Conservation (phyloP, 495 filamentous ascomycete species). For the Penicillium canariense region DNA sequence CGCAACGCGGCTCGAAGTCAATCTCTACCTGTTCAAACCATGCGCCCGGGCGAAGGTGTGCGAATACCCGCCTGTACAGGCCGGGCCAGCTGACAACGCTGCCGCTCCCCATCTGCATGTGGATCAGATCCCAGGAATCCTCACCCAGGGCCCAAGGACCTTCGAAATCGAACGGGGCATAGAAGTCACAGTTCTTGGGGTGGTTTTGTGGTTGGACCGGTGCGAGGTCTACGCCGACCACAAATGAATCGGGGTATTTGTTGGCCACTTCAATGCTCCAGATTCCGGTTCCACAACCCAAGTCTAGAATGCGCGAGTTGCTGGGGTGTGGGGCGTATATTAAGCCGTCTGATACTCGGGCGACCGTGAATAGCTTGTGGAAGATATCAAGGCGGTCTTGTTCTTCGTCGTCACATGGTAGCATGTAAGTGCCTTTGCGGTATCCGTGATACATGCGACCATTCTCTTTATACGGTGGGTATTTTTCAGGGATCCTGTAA, state of each 20-base stretch:
- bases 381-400: conserved; percentile 76
- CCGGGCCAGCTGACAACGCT: conserved; percentile 76
- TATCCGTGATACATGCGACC: conserved; percentile 49
- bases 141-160: conserved; percentile 73
- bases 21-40: conserved; percentile 93
- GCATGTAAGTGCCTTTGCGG: conserved; percentile 48
- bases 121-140: conserved; percentile 82
- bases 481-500: conserved; percentile 35
- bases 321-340: conserved; percentile 52
- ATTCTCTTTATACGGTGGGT: conserved; percentile 43
- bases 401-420: conserved; percentile 59
- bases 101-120: conserved; percentile 76
- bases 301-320: conserved; percentile 65
- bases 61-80: conserved; percentile 68
- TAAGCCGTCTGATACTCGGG: conserved; percentile 53
- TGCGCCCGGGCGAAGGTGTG: conserved; percentile 80
- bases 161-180: conserved; percentile 70
- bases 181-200: conserved; percentile 68
- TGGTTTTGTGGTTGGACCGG: conserved; percentile 76
- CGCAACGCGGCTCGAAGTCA: conserved; percentile 75
- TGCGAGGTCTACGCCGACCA: conserved; percentile 74
- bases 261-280: conserved; percentile 87
- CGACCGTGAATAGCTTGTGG: conserved; percentile 70
- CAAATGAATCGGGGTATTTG: conserved; percentile 59
- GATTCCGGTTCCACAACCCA: conserved; percentile 88